Evolutionary conservation across 192 early-diverging fungal species (phyloP).

Genomic region (Fimicolochytrium jonesii): DNA sequence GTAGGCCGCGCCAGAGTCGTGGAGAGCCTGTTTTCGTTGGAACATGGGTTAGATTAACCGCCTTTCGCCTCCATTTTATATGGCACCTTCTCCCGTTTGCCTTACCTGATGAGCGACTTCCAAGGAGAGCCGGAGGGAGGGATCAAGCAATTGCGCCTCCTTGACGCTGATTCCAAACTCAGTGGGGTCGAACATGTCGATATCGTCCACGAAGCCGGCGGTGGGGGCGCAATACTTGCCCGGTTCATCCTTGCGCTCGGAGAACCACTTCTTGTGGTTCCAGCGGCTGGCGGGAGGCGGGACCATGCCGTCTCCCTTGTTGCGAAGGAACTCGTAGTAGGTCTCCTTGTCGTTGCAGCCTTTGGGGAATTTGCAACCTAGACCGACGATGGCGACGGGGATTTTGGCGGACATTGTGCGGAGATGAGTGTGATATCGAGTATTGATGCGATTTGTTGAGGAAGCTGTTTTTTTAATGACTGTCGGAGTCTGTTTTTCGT

Average conservation of each 20-base stretch:
- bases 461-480: too few relatives aligned
- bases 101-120: conserved; percentile 19
- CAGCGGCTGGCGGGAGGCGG: not conserved
- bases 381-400: conserved; percentile 11
- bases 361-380: conserved; percentile 2
- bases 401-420: not conserved
- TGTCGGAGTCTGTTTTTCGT: too few relatives aligned
- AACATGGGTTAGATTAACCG: too few relatives aligned
- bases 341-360: conserved; percentile 10
- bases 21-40: conserved; percentile 24
- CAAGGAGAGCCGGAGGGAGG: conserved; percentile 3
- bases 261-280: not conserved
- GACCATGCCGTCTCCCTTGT: not conserved
- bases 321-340: not conserved
- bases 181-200: conserved; percentile 24
- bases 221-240: not conserved
- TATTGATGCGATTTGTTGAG: too few relatives aligned
- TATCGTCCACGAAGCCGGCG: conserved; percentile 10
- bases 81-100: too few relatives aligned
- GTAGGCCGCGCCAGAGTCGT: conserved; percentile 29
- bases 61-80: too few relatives aligned
- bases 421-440: too few relatives aligned
- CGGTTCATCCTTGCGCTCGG: not conserved
- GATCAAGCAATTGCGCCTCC: conserved; percentile 24
- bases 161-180: conserved; percentile 26